Conservation (phyloP, 1,284 basidiomycete species). For the Pseudomicrostroma phylloplanum region DNA sequence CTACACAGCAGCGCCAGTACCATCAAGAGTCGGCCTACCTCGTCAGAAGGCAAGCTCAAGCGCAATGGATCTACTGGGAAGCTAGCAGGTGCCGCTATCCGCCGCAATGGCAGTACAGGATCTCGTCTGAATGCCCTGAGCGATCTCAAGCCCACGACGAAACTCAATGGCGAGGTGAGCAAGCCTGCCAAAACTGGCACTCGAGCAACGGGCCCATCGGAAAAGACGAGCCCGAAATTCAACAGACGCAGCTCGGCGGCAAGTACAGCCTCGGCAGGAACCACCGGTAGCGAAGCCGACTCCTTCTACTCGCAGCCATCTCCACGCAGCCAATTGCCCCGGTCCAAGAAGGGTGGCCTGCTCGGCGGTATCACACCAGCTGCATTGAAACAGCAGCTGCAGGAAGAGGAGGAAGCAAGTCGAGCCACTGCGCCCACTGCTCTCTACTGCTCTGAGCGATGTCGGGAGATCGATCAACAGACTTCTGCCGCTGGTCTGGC, state of each 20-base stretch:
- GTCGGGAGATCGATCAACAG: slow-evolving; percentile 28
- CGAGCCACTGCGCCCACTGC: slow-evolving; percentile 27
- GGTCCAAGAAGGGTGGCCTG: slow-evolving; percentile 27
- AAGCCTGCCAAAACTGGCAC: slow-evolving; percentile 9
- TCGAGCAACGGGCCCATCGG: slow-evolving; percentile 8
- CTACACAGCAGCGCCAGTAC: slow-evolving; percentile 34
- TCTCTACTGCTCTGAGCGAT: slow-evolving; percentile 43
- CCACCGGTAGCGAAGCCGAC: slow-evolving; percentile 18
- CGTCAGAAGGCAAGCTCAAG: slow-evolving; percentile 18
- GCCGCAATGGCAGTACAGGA: slow-evolving; percentile 36
- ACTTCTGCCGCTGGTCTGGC: slow-evolving; percentile 22
- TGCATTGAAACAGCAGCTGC: slow-evolving; percentile 27
- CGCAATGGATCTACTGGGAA: slow-evolving; percentile 33
- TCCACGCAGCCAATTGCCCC: slow-evolving; percentile 11
- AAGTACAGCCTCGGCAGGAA: slow-evolving; percentile 26
- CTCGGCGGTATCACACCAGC: slow-evolving; percentile 32
- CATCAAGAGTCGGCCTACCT: slow-evolving; percentile 25
- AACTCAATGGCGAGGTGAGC: slow-evolving; percentile 22
- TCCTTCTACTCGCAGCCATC: slow-evolving; percentile 10
- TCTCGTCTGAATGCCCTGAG: slow-evolving; percentile 38
- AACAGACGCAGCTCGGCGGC: slow-evolving; percentile 24
- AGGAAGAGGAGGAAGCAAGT: slow-evolving; percentile 24
- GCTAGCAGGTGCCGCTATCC: slow-evolving; percentile 24
- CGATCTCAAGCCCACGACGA: slow-evolving; percentile 41
- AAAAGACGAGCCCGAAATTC: slow-evolving; percentile 20